phyloP scores from a whole-genome alignment of 2,329 filamentous ascomycete species.

The Rutstroemia sp. region DNA sequence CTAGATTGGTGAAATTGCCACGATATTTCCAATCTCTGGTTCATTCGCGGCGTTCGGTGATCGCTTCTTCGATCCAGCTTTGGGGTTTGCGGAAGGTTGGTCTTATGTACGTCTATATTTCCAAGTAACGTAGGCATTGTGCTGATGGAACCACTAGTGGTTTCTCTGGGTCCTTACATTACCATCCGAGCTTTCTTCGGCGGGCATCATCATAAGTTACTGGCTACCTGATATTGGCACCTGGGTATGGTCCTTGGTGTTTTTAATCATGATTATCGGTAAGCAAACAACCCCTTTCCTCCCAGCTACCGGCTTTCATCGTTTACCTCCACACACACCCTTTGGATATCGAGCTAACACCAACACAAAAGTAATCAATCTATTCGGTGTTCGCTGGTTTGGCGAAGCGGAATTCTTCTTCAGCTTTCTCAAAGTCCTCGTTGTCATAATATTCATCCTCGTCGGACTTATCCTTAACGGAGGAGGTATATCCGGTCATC shows the following conservation, averaged over 20 bases:
- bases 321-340: background rate
- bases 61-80: conserved; percentile 63
- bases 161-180: conserved; percentile 1
- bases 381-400: conserved; percentile 66
- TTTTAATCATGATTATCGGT: background rate
- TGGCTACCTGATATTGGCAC: background rate
- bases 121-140: background rate
- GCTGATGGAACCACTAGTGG: background rate
- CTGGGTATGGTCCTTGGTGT: background rate
- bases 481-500: background rate
- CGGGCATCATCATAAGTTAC: conserved; percentile 2
- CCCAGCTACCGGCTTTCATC: background rate
- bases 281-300: background rate
- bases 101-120: conserved; percentile 18
- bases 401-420: conserved; percentile 81
- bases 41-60: conserved; percentile 65
- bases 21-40: conserved; percentile 32
- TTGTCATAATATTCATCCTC: conserved; percentile 64
- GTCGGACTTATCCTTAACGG: conserved; percentile 36
- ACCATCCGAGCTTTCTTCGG: background rate
- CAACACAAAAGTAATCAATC: conserved; percentile 44
- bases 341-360: background rate
- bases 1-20: conserved; percentile 1
- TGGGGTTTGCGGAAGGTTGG: conserved; percentile 56
- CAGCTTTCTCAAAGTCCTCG: conserved; percentile 63